phyloP scores from a whole-genome alignment of 495 filamentous ascomycete genomes.

The Gamarada debralockiae region DNA sequence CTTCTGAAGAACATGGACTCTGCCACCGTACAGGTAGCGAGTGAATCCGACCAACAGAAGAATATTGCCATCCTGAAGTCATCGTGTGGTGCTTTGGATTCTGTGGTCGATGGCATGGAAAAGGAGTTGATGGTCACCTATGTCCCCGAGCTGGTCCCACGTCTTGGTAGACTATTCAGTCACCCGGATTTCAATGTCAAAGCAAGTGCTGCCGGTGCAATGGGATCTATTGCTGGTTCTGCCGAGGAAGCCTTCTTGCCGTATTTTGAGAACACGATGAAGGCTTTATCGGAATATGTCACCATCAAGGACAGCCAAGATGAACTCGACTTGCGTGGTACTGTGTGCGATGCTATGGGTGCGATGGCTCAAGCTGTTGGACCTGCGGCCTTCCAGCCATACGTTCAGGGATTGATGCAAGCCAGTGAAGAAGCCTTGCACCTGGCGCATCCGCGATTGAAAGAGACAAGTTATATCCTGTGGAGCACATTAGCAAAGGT shows the following conservation, averaged over 20 bases:
- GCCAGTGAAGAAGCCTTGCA: constrained; percentile 89
- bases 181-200: constrained; percentile 88
- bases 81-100: constrained; percentile 86
- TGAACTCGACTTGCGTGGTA: constrained; percentile 83
- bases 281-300: constrained; percentile 76
- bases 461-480: constrained; percentile 94
- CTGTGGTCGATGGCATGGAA: constrained; percentile 86
- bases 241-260: constrained; percentile 79
- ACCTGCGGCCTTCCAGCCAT: constrained; percentile 79
- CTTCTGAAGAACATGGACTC: constrained; percentile 85
- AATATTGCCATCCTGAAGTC: constrained; percentile 82
- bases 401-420: constrained; percentile 82
- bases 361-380: constrained; percentile 89
- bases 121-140: constrained; percentile 76
- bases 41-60: constrained; percentile 56
- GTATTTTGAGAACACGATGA: constrained; percentile 87
- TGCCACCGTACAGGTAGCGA: constrained; percentile 49
- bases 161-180: constrained; percentile 74
- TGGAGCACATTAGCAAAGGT: constrained; percentile 95
- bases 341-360: constrained; percentile 86
- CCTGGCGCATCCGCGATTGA: constrained; percentile 82
- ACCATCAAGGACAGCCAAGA: constrained; percentile 83
- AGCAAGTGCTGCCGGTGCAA: constrained; percentile 78
- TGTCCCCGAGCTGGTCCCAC: constrained; percentile 74
- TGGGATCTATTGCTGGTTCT: constrained; percentile 84